A percentile compares a stretch with the other conserved stretches of the same genome.
phyloP scores from a whole-genome alignment of 768 basidiomycete species.

The Rhizopogon sp. region DNA sequence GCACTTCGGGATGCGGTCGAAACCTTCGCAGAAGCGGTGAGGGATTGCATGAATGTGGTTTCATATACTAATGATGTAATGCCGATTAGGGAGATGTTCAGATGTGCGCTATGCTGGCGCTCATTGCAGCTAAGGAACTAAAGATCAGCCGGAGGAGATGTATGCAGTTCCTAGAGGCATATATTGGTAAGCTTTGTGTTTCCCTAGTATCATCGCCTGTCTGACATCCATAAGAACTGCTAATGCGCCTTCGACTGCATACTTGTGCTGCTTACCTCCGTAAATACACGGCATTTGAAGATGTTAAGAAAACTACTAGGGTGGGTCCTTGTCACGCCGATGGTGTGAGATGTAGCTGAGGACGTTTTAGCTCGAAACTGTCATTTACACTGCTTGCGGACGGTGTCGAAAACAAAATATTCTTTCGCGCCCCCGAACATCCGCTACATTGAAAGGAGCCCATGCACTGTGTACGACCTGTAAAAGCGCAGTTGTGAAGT shows the following conservation, averaged over 20 bases:
- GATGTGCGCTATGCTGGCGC: slow-evolving; percentile 68
- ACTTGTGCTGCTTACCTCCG: slow-evolving; percentile 71
- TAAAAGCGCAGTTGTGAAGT: slow-evolving; percentile 40
- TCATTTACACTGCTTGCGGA: slow-evolving; percentile 65
- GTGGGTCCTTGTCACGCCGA: slow-evolving; percentile 30
- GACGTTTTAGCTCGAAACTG: slow-evolving; percentile 56
- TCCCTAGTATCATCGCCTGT: too few relatives aligned
- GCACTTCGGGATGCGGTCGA: slow-evolving; percentile 54
- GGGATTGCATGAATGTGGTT: slow-evolving; percentile 4
- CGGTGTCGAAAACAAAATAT: slow-evolving; percentile 60
- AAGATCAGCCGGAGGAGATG: slow-evolving; percentile 37
- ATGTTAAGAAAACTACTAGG: slow-evolving; percentile 47
- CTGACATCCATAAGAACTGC: slow-evolving; percentile 41
- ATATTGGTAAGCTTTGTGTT: slow-evolving; percentile 53
- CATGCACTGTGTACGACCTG: slow-evolving; percentile 58
- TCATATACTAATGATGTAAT: not conserved
- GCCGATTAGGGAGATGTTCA: slow-evolving; percentile 68
- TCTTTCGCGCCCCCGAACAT: slow-evolving; percentile 30
- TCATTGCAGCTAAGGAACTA: slow-evolving; percentile 60
- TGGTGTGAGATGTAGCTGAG: not conserved
- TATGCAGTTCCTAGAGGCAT: slow-evolving; percentile 59
- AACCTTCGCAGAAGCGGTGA: slow-evolving; percentile 57
- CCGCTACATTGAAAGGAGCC: slow-evolving; percentile 30
- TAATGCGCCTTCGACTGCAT: slow-evolving; percentile 58
- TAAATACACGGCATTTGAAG: slow-evolving; percentile 51